These are phyloP conservation scores for Globisporangium cylindrosporum DNA, from an alignment of 352 stramenopile genomes.

Conservation along the genomic window DNA sequence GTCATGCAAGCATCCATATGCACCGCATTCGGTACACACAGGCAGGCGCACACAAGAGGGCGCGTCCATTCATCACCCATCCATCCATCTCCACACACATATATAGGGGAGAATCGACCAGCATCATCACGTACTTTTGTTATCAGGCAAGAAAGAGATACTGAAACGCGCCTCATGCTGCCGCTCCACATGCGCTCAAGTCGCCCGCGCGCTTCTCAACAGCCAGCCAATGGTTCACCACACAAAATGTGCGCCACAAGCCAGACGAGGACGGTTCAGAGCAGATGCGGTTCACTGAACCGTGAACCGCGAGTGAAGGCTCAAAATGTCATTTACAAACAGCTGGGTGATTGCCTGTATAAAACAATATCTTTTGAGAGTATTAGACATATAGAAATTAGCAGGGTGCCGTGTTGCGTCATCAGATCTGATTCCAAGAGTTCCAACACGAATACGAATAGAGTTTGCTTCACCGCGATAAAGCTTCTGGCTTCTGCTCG, in stretches of 20 bases:
- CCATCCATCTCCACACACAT: not conserved
- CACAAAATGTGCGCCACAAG: not conserved
- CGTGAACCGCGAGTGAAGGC: not conserved
- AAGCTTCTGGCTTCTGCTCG: too few relatives aligned
- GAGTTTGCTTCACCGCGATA: too few relatives aligned
- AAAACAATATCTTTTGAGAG: too few relatives aligned
- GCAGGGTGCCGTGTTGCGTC: too few relatives aligned
- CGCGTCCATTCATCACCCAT: not conserved
- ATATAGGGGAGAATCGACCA: not conserved
- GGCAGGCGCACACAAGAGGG: not conserved
- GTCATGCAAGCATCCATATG: not conserved
- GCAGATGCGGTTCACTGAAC: not conserved
- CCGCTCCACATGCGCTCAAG: slow-evolving; percentile 1
- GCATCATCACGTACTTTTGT: slow-evolving; percentile 64
- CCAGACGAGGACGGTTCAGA: not conserved
- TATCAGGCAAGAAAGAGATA: slow-evolving; percentile 88
- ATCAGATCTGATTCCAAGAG: too few relatives aligned
- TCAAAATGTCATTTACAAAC: not conserved
- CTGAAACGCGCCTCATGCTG: slow-evolving; percentile 20
- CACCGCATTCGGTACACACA: not conserved
- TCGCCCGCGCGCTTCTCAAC: not conserved
- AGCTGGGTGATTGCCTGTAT: not conserved
- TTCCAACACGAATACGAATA: too few relatives aligned
- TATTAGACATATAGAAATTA: too few relatives aligned
- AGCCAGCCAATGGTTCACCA: slow-evolving; percentile 30